These are phyloP conservation scores for Beauveria varroae DNA, from an alignment of 2,329 filamentous ascomycete species.

Conservation along the genomic window DNA sequence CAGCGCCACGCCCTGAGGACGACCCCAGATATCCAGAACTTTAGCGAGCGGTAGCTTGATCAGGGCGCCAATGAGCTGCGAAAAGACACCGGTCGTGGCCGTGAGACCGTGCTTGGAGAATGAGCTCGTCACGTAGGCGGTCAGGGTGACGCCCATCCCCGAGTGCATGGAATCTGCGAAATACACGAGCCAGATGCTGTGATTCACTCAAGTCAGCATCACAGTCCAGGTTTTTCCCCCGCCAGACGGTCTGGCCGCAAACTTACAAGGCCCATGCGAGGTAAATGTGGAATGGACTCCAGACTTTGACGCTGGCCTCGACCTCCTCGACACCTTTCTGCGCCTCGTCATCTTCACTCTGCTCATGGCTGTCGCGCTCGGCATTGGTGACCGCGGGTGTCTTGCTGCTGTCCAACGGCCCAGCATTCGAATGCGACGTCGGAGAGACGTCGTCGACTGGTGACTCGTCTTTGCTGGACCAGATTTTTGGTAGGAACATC, in stretches of 20 bases:
- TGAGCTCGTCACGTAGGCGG: constrained; percentile 34
- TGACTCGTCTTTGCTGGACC: background rate
- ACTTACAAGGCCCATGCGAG: constrained; percentile 3
- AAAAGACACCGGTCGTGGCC: constrained; percentile 40
- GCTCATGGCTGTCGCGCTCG: background rate
- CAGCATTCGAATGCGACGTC: background rate
- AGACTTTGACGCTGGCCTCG: background rate
- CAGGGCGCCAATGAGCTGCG: constrained; percentile 43
- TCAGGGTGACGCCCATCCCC: constrained; percentile 26
- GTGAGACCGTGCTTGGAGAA: constrained; percentile 42
- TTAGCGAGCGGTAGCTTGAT: constrained; percentile 55
- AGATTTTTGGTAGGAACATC: background rate
- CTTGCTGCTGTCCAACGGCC: background rate
- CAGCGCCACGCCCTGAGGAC: constrained; percentile 48
- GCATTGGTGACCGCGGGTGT: background rate
- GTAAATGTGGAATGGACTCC: background rate
- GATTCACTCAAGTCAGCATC: background rate
- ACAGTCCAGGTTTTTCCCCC: background rate
- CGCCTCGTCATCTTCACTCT: background rate
- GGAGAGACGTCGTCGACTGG: background rate
- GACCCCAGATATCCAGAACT: constrained; percentile 54
- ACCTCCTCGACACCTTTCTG: background rate
- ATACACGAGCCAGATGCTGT: constrained; percentile 35
- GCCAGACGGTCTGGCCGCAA: background rate
- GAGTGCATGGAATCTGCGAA: constrained; percentile 24